Evolutionary conservation across 257 asterid genomes (phyloP), one percentile per base, ranked within the genome.

Genomic region (Solanum chaucha): DNA sequence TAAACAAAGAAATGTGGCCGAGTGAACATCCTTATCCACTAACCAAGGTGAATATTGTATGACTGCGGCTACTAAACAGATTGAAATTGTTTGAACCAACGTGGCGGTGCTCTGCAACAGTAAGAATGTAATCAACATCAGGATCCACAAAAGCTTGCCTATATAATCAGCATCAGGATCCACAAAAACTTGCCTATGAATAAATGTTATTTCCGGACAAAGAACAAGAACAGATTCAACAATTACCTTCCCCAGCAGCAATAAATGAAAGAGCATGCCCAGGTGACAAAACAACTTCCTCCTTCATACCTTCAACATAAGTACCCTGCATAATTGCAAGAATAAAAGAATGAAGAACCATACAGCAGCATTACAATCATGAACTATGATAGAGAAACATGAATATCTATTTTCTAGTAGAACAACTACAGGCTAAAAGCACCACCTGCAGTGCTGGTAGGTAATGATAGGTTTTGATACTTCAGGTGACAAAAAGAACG

Each of bases 21-120:
- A 28, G 77, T 71, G 35, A 72, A 83, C 82, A 84, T 24, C 85
- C 89, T 78, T 86, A 86, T 68, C 86, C 22, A 85, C 98, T 22
- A 91, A 97, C 99, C 99, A 97, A 89, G 32, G 99, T 95, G 87
- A 97, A 97, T 90, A 97, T 97, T 67, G 99, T 96, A 92, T 97
- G 99, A 89, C 99, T 97, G 70, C 99, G 99, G 95, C 99, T 97
- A 93, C 99, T 97, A 90, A 97, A 97, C 59, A 97, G 94, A 89
- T 97, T 97, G 88, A 96, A 97, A 91, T 97, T 97, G 89, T 97
- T 97, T 85, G 99, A 97, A 85, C 99, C 99, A 88, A 97, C 99
- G 70, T 97, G 99, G 11, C 99, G 98, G 90, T 97, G 99, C 92
- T 97, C 99, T 97, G 99, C 90, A 90, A 90, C 87, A 86, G 86